Evolutionary conservation across 345 rosid species (phyloP).

Genomic region (Gossypium mustelinum): DNA sequence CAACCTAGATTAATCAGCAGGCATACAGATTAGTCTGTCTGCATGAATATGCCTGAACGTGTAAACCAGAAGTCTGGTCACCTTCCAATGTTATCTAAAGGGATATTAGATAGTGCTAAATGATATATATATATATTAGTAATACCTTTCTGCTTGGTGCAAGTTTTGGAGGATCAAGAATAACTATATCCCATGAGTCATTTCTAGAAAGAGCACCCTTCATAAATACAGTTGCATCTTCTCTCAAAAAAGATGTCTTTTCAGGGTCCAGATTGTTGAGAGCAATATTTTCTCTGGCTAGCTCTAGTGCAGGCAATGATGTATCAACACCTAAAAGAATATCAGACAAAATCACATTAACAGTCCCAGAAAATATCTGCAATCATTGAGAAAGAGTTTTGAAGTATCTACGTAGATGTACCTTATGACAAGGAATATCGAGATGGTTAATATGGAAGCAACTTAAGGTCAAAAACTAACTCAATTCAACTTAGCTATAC

Average conservation of each 20-base stretch:
- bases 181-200: slow-evolving; percentile 80
- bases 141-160: slow-evolving; percentile 76
- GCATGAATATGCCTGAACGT: background rate
- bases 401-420: background rate
- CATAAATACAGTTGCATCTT: slow-evolving; percentile 77
- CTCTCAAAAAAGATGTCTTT: slow-evolving; percentile 54
- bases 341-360: slow-evolving; percentile 7
- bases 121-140: background rate
- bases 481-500: background rate
- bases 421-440: background rate
- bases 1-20: too few species aligned
- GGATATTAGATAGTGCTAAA: background rate
- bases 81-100: background rate
- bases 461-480: background rate
- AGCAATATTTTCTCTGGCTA: slow-evolving; percentile 70
- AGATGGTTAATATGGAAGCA: background rate
- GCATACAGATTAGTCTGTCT: background rate
- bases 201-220: slow-evolving; percentile 65
- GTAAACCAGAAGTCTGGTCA: background rate
- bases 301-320: slow-evolving; percentile 81
- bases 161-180: slow-evolving; percentile 88
- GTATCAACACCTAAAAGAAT: slow-evolving; percentile 66
- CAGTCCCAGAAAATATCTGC: background rate
- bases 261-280: slow-evolving; percentile 68
- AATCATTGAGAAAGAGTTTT: background rate